These are phyloP conservation scores for Aspergillus cristatus DNA, from an alignment of 495 filamentous ascomycete genomes.

Conservation along the genomic window DNA sequence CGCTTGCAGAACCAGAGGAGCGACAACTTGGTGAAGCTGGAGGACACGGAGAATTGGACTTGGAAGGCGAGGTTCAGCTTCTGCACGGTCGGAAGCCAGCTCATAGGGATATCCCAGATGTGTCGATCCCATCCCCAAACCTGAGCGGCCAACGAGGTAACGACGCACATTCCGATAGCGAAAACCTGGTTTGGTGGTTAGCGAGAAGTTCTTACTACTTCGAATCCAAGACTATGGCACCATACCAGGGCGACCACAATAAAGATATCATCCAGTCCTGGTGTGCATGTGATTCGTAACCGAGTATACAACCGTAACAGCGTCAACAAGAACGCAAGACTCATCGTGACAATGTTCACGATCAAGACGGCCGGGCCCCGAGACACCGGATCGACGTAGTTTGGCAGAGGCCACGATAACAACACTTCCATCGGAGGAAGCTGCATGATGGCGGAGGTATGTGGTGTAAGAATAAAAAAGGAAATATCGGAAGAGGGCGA, in stretches of 20 bases:
- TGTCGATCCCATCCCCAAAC: conserved; percentile 48
- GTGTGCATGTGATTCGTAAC: conserved; percentile 31
- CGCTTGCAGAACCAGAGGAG: conserved; percentile 50
- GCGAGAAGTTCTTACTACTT: background rate
- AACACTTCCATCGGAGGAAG: conserved; percentile 36
- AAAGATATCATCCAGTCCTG: conserved; percentile 40
- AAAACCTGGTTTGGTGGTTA: conserved; percentile 9
- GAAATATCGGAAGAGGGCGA: background rate
- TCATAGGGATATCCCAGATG: conserved; percentile 40
- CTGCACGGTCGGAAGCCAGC: conserved; percentile 22
- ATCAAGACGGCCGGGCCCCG: conserved; percentile 37
- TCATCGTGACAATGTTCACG: conserved; percentile 30
- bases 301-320: conserved; percentile 41
- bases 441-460: conserved; percentile 24
- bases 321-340: conserved; percentile 32
- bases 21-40: conserved; percentile 47
- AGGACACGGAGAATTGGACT: conserved; percentile 43
- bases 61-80: conserved; percentile 44
- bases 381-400: conserved; percentile 43
- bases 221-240: conserved; percentile 7
- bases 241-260: conserved; percentile 32
- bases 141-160: conserved; percentile 32
- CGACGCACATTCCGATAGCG: conserved; percentile 33
- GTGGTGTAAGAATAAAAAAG: background rate
- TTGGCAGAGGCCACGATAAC: conserved; percentile 44